Conservation (phyloP, 179 eudicot genomes). For the Sideroxylon spinosum region DNA sequence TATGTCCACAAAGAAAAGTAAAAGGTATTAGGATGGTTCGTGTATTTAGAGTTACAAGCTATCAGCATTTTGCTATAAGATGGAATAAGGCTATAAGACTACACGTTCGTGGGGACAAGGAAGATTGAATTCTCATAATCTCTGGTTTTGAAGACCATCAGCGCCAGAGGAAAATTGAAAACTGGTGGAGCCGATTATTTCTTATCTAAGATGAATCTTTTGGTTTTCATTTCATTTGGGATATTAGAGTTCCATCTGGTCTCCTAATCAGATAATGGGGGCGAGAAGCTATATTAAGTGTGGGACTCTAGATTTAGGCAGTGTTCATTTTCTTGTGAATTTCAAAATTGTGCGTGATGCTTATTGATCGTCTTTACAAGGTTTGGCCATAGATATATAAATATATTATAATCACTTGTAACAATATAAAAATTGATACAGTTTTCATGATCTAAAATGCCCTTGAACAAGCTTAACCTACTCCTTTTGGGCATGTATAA, state of each 20-base stretch:
- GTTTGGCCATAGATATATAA: neutral
- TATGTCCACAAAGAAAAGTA: too few species aligned
- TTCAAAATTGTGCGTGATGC: neutral
- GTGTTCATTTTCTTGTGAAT: constrained; percentile 12
- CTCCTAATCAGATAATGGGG: neutral
- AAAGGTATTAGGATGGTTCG: too few species aligned
- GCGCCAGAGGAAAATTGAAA: neutral
- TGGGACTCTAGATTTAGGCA: neutral
- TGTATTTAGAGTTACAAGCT: too few species aligned
- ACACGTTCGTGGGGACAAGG: neutral
- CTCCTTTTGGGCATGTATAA: neutral
- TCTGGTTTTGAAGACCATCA: neutral
- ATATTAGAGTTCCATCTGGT: neutral
- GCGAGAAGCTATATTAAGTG: neutral
- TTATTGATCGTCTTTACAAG: too few species aligned
- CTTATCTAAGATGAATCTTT: neutral
- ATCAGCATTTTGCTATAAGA: too few species aligned
- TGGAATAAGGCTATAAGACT: neutral
- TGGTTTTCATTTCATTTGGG: neutral
- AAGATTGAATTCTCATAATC: neutral
- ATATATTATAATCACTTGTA: neutral
- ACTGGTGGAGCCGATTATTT: neutral
- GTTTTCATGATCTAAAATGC: neutral
- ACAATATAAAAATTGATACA: neutral
- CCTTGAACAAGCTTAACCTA: neutral